phyloP scores from a whole-genome alignment of 2,329 filamentous ascomycete species.

The Aspergillus ochraceus region DNA sequence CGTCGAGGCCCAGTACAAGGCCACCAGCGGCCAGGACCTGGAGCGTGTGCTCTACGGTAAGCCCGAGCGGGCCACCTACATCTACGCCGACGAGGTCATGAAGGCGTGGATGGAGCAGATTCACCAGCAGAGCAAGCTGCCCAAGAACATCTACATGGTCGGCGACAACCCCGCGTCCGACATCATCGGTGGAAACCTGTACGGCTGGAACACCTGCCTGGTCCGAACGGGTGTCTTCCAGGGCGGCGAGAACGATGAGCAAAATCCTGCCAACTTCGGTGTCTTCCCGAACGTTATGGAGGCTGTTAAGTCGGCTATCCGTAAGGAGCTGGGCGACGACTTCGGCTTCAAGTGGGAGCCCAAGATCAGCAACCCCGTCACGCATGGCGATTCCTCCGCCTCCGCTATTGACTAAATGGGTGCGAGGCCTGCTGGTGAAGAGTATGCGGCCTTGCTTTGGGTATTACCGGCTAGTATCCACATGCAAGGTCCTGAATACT shows the following conservation, averaged over 20 bases:
- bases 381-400: constrained; percentile 49
- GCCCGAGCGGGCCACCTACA: constrained; percentile 72
- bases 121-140: constrained; percentile 69
- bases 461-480: no score
- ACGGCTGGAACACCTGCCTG: constrained; percentile 78
- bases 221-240: constrained; percentile 78
- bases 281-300: constrained; percentile 73
- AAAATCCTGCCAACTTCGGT: constrained; percentile 75
- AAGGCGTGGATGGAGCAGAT: constrained; percentile 73
- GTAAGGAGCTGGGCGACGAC: constrained; percentile 70
- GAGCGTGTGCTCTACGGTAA: constrained; percentile 77
- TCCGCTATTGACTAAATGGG: constrained; percentile 56
- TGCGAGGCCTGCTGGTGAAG: background rate
- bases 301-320: constrained; percentile 66
- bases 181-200: constrained; percentile 76
- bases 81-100: constrained; percentile 73
- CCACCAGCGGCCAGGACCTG: constrained; percentile 67
- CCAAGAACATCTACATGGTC: constrained; percentile 73
- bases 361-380: constrained; percentile 64
- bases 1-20: constrained; percentile 65
- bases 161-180: constrained; percentile 74
- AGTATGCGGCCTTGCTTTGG: background rate
- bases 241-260: constrained; percentile 71
- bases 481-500: no score
- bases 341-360: constrained; percentile 74